Evolutionary conservation across 1,284 basidiomycete species (phyloP).

Genomic region (Meira nashicola): DNA sequence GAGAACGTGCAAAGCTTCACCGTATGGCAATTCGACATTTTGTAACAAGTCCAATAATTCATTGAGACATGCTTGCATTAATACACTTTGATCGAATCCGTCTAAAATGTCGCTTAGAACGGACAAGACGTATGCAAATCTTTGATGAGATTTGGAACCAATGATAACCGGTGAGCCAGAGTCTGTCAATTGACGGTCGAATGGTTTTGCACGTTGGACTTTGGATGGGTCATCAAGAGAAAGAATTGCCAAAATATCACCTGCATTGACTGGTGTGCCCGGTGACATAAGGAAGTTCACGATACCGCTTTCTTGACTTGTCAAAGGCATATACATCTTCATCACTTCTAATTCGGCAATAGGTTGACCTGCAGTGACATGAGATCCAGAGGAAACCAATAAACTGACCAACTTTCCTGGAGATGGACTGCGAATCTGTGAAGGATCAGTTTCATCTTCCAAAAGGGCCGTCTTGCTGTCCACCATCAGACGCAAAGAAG

Average conservation of each 20-base stretch:
- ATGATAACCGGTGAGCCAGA: constrained; percentile 70
- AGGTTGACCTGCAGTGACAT: constrained; percentile 88
- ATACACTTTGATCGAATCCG: constrained; percentile 49
- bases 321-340: constrained; percentile 59
- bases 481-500: constrained; percentile 70
- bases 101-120: constrained; percentile 75
- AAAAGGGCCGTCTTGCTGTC: constrained; percentile 93
- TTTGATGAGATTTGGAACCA: constrained; percentile 88
- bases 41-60: constrained; percentile 73
- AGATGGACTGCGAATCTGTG: constrained; percentile 89
- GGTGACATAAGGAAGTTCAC: constrained; percentile 84
- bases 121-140: constrained; percentile 69
- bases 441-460: constrained; percentile 99
- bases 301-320: constrained; percentile 90
- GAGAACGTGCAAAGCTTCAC: constrained; percentile 76
- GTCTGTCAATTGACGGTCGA: constrained; percentile 74
- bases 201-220: constrained; percentile 97
- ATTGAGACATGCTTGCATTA: constrained; percentile 70
- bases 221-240: constrained; percentile 93
- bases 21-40: constrained; percentile 82
- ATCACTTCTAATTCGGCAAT: constrained; percentile 89
- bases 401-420: constrained; percentile 94
- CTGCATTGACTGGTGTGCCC: constrained; percentile 91
- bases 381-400: constrained; percentile 94
- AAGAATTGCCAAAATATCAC: constrained; percentile 94